These are phyloP conservation scores for Cucurbitaria berberidis DNA, from an alignment of 2,329 filamentous ascomycete genomes.

Conservation along the genomic window DNA sequence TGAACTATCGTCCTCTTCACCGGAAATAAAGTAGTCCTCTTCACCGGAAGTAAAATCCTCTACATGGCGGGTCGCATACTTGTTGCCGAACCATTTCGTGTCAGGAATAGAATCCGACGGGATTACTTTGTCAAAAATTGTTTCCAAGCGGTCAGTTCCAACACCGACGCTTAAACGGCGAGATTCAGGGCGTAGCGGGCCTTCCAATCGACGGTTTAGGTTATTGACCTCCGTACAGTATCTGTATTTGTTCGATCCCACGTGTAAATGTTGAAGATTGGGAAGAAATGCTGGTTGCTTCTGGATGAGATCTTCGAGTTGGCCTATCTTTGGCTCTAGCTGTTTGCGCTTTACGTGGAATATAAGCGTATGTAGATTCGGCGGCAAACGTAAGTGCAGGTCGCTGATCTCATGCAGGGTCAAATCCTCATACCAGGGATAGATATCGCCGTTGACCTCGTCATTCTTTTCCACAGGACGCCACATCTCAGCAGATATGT, in stretches of 20 bases:
- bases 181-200: too few relatives aligned
- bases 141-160: neutral
- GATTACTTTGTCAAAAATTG: neutral
- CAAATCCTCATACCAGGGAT: neutral
- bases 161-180: neutral
- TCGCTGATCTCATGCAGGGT: neutral
- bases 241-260: too few relatives aligned
- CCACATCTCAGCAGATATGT: conserved; percentile 1
- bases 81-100: neutral
- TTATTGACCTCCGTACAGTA: too few relatives aligned
- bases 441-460: neutral
- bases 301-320: neutral
- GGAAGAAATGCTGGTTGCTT: neutral
- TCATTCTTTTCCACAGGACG: neutral
- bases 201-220: too few relatives aligned
- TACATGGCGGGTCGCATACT: neutral
- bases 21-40: too few relatives aligned
- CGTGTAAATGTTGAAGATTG: too few relatives aligned
- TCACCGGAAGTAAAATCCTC: too few relatives aligned
- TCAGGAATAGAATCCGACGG: neutral
- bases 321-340: neutral
- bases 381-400: neutral
- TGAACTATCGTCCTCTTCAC: too few relatives aligned
- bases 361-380: neutral
- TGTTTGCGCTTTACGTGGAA: neutral